Evolutionary conservation across 1,284 basidiomycete species (phyloP), one percentile per base, ranked within the genome.

Genomic region (Microbotryum violaceum): DNA sequence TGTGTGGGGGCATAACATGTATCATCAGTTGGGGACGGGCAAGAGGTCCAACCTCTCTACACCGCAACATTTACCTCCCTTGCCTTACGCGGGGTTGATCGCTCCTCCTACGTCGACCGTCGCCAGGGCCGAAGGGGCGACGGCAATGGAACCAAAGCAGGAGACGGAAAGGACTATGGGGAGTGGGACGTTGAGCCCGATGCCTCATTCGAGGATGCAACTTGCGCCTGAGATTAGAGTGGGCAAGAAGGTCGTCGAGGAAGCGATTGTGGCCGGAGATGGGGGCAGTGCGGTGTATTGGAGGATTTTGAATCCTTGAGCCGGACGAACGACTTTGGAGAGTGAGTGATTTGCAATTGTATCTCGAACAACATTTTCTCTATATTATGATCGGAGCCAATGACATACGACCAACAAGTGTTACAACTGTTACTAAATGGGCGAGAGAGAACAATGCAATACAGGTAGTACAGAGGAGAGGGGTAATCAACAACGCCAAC

Each of bases 21-120:
- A 65, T 74, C 72, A 59, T 29, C 52, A 68, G 49, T 81, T 93
- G 7, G 93, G 92, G 6, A 92, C 85, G 64, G 89, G 89, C 48
- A 90, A 86, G 74, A 82, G 86, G 59, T 81, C 84, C 6, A 90
- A 87, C 72, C 72, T 86, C 9, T 81, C 88, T 0, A 78, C 83
- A 18, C 91, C 93, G 0, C 78, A 79, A 62, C 78, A 82, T 69
- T 73, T 83, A 16, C 77, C 78, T 12, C 75, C 78, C 0, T 69
- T 80, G 0, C 80, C 82, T 3, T 67, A 20, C 76, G 77, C 25
- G 74, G 86, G 62, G 77, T 75, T 61, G n/a, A 37, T 23, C 54
- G 23, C 31, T 50, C 23, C 57, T 4, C 37, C 78, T 2, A 81
- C 50, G 23, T 47, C 46, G 49, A 51, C 46, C 49, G 48, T 52